Percentiles rank a stretch among this genome's conserved stretches.
phyloP scores from a whole-genome alignment of 2,329 filamentous ascomycete species.

The Scedosporium boydii region DNA sequence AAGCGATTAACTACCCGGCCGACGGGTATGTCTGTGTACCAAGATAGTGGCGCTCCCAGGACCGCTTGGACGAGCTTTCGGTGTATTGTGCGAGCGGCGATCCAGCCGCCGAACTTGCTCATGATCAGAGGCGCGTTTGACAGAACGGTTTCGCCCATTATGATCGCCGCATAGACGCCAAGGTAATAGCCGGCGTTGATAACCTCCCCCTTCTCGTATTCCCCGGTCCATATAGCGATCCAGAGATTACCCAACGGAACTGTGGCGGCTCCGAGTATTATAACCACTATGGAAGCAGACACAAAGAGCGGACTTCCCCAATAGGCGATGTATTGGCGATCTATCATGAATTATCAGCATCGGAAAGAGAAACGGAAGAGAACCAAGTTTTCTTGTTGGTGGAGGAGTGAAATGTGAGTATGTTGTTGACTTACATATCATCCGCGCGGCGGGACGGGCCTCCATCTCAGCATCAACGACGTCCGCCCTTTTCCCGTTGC shows the following conservation, averaged over 20 bases:
- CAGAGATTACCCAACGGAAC: conserved; percentile 22
- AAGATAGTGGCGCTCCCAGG: conserved; percentile 43
- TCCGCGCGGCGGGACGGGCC: conserved; percentile 8
- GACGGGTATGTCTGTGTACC: conserved; percentile 45
- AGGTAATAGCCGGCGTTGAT: conserved; percentile 41
- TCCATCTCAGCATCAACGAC: conserved; percentile 10
- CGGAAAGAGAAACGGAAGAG: not conserved
- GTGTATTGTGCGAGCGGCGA: conserved; percentile 44
- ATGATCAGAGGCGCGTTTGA: conserved; percentile 32
- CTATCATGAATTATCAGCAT: not conserved
- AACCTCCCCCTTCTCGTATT: conserved; percentile 22
- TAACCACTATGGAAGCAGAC: conserved; percentile 4
- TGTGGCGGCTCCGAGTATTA: conserved; percentile 1
- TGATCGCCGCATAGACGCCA: conserved; percentile 39
- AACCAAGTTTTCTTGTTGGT: not conserved
- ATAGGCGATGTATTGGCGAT: conserved; percentile 33
- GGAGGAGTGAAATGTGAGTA: no score
- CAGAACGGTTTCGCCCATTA: conserved; percentile 31
- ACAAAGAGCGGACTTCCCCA: conserved; percentile 27
- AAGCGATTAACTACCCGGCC: conserved; percentile 46
- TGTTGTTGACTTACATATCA: not conserved
- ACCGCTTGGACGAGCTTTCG: conserved; percentile 40
- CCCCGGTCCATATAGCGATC: conserved; percentile 36
- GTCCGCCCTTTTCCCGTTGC: conserved; percentile 5
- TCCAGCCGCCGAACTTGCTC: conserved; percentile 47